Conservation (phyloP, 2,329 filamentous ascomycete genomes). For the Talaromyces sp. region DNA sequence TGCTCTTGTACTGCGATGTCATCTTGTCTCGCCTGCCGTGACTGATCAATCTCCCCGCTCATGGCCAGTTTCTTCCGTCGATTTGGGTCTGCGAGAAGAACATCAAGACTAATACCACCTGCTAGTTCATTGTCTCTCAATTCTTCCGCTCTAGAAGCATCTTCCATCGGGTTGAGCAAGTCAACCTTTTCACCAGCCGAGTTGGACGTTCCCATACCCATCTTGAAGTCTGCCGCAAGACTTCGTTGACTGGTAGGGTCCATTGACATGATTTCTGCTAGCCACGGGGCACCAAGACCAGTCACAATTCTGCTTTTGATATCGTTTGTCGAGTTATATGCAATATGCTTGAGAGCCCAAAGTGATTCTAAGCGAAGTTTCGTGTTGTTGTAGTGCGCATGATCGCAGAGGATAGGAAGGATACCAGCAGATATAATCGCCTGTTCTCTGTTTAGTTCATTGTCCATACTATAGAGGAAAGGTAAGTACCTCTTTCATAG, state of each 20-base stretch:
- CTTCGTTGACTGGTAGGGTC: constrained; percentile 38
- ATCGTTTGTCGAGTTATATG: constrained; percentile 66
- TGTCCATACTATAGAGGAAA: neutral
- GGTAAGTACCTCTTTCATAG: constrained; percentile 72
- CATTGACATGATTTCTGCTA: constrained; percentile 71
- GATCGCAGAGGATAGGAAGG: constrained; percentile 72
- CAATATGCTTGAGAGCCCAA: constrained; percentile 91
- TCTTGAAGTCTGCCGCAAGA: constrained; percentile 32
- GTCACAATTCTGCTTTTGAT: constrained; percentile 75
- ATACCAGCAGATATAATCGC: constrained; percentile 70
- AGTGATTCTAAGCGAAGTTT: constrained; percentile 78
- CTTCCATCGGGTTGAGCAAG: constrained; percentile 52
- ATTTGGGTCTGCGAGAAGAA: constrained; percentile 38
- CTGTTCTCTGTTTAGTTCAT: constrained; percentile 40
- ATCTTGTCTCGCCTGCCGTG: constrained; percentile 67
- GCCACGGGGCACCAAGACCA: constrained; percentile 72
- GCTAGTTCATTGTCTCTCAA: constrained; percentile 33
- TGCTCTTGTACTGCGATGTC: constrained; percentile 87
- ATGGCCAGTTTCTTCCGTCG: constrained; percentile 44
- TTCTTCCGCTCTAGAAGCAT: constrained; percentile 27
- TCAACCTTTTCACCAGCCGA: constrained; percentile 60
- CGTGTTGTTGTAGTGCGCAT: constrained; percentile 77
- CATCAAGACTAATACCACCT: constrained; percentile 22
- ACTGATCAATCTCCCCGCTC: constrained; percentile 65
- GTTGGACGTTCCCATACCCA: constrained; percentile 56